A percentile compares a stretch with the other conserved stretches of the same genome.
Conservation (phyloP, 2,329 filamentous ascomycete species). For the Fusarium subglutinans region DNA sequence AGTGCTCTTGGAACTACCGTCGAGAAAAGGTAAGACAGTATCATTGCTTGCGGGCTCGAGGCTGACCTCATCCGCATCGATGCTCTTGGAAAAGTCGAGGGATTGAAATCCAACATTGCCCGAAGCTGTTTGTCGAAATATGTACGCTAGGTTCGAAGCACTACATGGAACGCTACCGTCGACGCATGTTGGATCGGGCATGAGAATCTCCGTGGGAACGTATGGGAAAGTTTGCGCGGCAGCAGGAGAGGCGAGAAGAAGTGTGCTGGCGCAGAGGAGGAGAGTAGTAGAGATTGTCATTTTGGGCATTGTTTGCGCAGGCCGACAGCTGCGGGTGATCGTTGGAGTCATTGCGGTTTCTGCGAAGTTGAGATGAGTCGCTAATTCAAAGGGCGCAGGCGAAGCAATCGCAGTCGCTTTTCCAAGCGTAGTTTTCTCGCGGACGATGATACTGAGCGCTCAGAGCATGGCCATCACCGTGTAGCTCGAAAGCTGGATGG, state of each 20-base stretch:
- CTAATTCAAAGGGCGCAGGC: constrained; percentile 1
- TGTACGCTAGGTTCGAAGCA: constrained; percentile 67
- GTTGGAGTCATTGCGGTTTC: constrained; percentile 13
- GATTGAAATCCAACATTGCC: constrained; percentile 64
- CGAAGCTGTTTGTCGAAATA: constrained; percentile 67
- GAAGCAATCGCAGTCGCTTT: not conserved
- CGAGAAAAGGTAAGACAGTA: constrained; percentile 69
- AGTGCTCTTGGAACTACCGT: constrained; percentile 54
- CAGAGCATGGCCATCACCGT: constrained; percentile 26
- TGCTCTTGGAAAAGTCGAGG: constrained; percentile 69
- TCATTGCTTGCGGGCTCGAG: constrained; percentile 62
- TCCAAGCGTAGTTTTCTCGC: constrained; percentile 21
- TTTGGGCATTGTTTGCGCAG: constrained; percentile 8
- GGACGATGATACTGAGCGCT: constrained; percentile 17
- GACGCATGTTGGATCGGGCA: constrained; percentile 54
- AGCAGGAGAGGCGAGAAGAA: constrained; percentile 28
- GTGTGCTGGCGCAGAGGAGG: constrained; percentile 2
- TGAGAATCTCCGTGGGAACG: constrained; percentile 77
- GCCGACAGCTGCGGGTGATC: not conserved
- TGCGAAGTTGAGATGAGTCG: constrained; percentile 1
- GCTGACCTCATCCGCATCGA: constrained; percentile 57
- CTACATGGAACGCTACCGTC: constrained; percentile 51
- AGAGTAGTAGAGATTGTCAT: constrained; percentile 14
- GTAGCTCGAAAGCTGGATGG: constrained; percentile 22
- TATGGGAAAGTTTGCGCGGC: constrained; percentile 72